phyloP scores from a whole-genome alignment of 352 stramenopile genomes.

The Globisporangium nagaii region DNA sequence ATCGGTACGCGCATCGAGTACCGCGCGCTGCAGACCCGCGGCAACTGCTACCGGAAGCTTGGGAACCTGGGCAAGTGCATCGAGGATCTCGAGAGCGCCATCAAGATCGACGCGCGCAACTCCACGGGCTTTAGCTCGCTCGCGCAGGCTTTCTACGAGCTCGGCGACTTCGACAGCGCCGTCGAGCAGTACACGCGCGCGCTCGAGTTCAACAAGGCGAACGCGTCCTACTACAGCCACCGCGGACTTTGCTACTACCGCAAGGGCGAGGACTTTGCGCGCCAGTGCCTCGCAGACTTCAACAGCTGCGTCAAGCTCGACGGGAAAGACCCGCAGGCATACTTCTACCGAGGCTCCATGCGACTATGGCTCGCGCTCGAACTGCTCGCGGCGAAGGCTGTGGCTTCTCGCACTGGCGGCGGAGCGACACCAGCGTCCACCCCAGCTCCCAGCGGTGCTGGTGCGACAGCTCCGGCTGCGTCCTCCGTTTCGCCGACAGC shows the following conservation, averaged over 20 bases:
- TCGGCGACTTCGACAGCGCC: conserved; percentile 39
- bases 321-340: conserved; percentile 62
- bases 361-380: conserved; percentile 58
- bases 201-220: conserved; percentile 58
- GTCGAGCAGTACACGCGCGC: conserved; percentile 56
- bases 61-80: conserved; percentile 61
- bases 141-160: conserved; percentile 63
- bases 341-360: conserved; percentile 72
- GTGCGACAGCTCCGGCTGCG: background rate
- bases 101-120: conserved; percentile 68
- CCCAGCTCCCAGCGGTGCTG: background rate
- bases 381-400: conserved; percentile 12
- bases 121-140: conserved; percentile 50
- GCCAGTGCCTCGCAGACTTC: conserved; percentile 58
- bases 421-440: background rate
- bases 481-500: background rate
- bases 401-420: background rate
- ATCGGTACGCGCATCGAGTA: conserved; percentile 61
- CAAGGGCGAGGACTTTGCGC: conserved; percentile 48
- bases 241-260: conserved; percentile 67
- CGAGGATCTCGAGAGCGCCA: conserved; percentile 61
- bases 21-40: conserved; percentile 57
- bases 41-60: conserved; percentile 58
- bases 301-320: conserved; percentile 72
- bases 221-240: conserved; percentile 57